These are phyloP conservation scores for Dryadomyces quercus-mongolicae DNA, from an alignment of 2,329 filamentous ascomycete genomes.

Conservation along the genomic window DNA sequence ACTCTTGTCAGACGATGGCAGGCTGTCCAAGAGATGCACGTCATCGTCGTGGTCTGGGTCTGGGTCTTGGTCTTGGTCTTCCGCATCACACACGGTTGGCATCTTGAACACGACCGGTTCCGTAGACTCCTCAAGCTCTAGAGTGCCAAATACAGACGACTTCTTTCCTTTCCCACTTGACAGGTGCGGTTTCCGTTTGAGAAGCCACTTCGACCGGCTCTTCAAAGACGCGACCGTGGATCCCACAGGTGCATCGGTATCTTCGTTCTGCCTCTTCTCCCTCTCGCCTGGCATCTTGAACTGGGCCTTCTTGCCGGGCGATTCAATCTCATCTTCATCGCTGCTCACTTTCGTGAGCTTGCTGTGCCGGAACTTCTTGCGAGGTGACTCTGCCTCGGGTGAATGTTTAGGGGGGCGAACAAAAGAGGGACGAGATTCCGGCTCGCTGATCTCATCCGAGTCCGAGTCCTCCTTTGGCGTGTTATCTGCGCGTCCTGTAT, in stretches of 20 bases:
- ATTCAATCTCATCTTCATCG: background rate
- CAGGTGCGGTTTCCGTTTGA: background rate
- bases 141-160: background rate
- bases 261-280: background rate
- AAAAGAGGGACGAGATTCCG: background rate
- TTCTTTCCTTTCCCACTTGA: background rate
- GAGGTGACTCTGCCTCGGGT: conserved; percentile 2
- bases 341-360: background rate
- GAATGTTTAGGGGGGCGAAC: background rate
- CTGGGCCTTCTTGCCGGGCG: background rate
- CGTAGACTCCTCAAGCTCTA: background rate
- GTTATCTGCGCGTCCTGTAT: background rate
- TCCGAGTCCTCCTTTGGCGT: background rate
- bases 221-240: background rate
- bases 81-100: background rate
- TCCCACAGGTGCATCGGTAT: background rate
- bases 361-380: background rate
- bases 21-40: background rate
- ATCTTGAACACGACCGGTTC: conserved; percentile 3
- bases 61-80: background rate
- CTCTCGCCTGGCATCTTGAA: conserved; percentile 2
- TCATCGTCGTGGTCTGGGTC: background rate
- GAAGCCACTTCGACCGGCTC: conserved; percentile 3
- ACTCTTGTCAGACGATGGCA: background rate
- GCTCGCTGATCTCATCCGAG: background rate